These are phyloP conservation scores for Penicillium nordicum DNA, from an alignment of 2,329 filamentous ascomycete species.

Conservation along the genomic window DNA sequence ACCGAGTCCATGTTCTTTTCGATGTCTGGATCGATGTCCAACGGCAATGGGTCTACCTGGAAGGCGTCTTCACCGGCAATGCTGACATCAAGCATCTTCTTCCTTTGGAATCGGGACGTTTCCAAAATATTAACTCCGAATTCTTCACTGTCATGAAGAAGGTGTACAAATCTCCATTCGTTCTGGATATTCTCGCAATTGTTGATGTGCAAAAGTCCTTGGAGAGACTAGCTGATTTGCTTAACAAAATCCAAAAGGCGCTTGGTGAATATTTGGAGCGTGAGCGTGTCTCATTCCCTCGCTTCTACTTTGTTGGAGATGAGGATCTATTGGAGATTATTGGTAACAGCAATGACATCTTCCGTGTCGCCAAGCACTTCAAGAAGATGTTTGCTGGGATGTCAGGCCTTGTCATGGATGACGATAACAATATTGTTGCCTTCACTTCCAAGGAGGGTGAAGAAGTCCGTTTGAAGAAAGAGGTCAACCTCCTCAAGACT, in stretches of 20 bases:
- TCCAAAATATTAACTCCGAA: slow-evolving; percentile 99
- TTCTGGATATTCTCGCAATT: slow-evolving; percentile 93
- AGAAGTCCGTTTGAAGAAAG: slow-evolving; percentile 78
- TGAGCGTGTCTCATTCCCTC: slow-evolving; percentile 93
- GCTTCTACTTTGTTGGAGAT: slow-evolving; percentile 99
- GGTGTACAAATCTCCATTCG: slow-evolving; percentile 91
- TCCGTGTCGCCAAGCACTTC: slow-evolving; percentile 96
- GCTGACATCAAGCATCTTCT: slow-evolving; percentile 98
- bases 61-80: slow-evolving; percentile 98
- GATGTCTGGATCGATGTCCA: slow-evolving; percentile 99
- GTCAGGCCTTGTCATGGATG: slow-evolving; percentile 84
- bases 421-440: slow-evolving; percentile 82
- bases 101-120: slow-evolving; percentile 91
- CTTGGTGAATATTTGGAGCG: slow-evolving; percentile 97
- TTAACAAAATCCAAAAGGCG: slow-evolving; percentile 99
- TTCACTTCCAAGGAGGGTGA: slow-evolving; percentile 97
- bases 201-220: slow-evolving; percentile 93
- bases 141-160: slow-evolving; percentile 99
- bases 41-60: slow-evolving; percentile 98
- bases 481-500: slow-evolving; percentile 87
- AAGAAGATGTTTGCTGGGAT: slow-evolving; percentile 99
- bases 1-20: slow-evolving; percentile 93
- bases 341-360: slow-evolving; percentile 95
- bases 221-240: slow-evolving; percentile 88
- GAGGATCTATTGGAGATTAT: slow-evolving; percentile 99